phyloP scores from a whole-genome alignment of 1,139 yeast genomes.

The Saccharomycopsis hybrid region DNA sequence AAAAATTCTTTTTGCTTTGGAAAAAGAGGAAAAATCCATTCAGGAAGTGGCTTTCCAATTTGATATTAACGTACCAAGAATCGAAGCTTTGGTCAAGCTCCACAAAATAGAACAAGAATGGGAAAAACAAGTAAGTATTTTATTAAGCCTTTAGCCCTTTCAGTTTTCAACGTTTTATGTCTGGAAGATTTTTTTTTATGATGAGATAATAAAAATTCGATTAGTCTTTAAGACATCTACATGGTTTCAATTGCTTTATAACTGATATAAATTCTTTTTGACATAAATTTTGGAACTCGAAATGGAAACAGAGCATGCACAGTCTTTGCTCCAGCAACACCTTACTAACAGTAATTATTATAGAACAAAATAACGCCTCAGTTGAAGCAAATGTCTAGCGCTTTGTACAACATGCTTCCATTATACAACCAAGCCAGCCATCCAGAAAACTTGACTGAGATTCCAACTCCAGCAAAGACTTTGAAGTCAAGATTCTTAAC shows the following conservation, averaged over 20 bases:
- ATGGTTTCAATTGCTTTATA: conserved; percentile 47
- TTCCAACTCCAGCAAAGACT: conserved; percentile 85
- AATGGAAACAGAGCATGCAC: too few species aligned
- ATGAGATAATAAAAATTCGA: conserved; percentile 50
- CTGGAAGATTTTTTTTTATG: conserved; percentile 27
- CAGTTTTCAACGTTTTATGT: background rate
- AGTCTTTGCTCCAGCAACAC: background rate
- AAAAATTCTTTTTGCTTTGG: conserved; percentile 52
- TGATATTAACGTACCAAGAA: conserved; percentile 76
- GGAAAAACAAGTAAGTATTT: conserved; percentile 52
- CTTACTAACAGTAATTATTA: conserved; percentile 1
- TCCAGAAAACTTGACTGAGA: conserved; percentile 80
- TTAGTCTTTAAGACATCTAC: conserved; percentile 74
- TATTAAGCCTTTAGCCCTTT: background rate
- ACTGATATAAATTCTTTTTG: conserved; percentile 21
- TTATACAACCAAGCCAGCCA: conserved; percentile 41
- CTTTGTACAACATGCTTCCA: conserved; percentile 80
- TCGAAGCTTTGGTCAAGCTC: conserved; percentile 77
- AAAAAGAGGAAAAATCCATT: conserved; percentile 44
- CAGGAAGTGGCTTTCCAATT: conserved; percentile 76
- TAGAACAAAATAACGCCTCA: conserved; percentile 45
- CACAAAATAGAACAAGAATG: conserved; percentile 56
- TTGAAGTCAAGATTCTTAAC: conserved; percentile 78
- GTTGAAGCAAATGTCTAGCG: conserved; percentile 46
- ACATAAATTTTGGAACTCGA: too few species aligned